A percentile compares a stretch with the other conserved stretches of the same genome.
These are phyloP conservation scores for Penicillium ucsense DNA, from an alignment of 495 filamentous ascomycete genomes.

Conservation along the genomic window DNA sequence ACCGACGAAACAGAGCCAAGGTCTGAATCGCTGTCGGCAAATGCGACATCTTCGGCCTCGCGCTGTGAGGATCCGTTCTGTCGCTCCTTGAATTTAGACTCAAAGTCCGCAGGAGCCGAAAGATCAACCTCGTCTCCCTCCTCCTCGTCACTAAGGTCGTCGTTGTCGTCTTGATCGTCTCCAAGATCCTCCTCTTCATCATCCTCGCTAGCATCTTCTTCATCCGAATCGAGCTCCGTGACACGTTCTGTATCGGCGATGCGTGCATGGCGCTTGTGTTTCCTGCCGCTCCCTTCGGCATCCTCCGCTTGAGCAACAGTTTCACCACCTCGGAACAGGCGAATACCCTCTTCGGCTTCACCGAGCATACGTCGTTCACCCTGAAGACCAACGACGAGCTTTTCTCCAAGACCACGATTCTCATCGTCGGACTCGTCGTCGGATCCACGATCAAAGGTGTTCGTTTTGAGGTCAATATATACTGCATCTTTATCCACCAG, in stretches of 20 bases:
- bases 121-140: slow-evolving; percentile 31
- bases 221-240: slow-evolving; percentile 8
- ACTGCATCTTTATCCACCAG: slow-evolving; percentile 73
- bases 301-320: slow-evolving; percentile 52
- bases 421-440: slow-evolving; percentile 42
- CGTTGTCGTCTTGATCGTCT: slow-evolving; percentile 20
- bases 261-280: slow-evolving; percentile 55
- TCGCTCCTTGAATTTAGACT: slow-evolving; percentile 31
- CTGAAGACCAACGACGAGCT: slow-evolving; percentile 84
- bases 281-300: slow-evolving; percentile 58
- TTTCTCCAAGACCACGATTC: slow-evolving; percentile 81
- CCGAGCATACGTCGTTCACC: slow-evolving; percentile 74
- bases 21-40: slow-evolving; percentile 93
- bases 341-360: slow-evolving; percentile 66
- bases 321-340: slow-evolving; percentile 71
- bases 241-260: slow-evolving; percentile 50
- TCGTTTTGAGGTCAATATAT: slow-evolving; percentile 65
- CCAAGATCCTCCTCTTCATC: slow-evolving; percentile 22
- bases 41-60: slow-evolving; percentile 61
- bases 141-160: slow-evolving; percentile 16
- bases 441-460: slow-evolving; percentile 64
- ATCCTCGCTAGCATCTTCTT: slow-evolving; percentile 42
- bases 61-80: slow-evolving; percentile 32
- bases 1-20: slow-evolving; percentile 78
- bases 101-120: slow-evolving; percentile 34